Percentiles rank a stretch among this genome's conserved stretches.
Evolutionary conservation across 2,329 filamentous ascomycete species (phyloP).

Genomic region (Diaporthe vexans): DNA sequence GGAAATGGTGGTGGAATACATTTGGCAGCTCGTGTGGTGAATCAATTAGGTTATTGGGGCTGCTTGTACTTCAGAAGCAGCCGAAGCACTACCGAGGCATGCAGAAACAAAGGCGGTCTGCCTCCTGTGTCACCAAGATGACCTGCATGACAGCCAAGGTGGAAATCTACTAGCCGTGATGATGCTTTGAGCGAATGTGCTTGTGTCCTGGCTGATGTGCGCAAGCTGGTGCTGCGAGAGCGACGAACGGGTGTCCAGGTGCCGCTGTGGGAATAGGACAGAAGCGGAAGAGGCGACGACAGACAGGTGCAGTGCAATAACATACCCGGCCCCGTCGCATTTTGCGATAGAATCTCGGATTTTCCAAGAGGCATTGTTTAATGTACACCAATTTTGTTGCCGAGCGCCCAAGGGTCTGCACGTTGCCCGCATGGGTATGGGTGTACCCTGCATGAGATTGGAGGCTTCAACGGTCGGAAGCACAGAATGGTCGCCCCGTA

Average conservation of each 20-base stretch:
- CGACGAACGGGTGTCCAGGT: neutral
- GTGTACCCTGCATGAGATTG: conserved; percentile 23
- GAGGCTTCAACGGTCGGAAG: conserved; percentile 34
- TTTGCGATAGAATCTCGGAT: neutral
- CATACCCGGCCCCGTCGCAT: neutral
- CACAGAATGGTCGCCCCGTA: conserved; percentile 12
- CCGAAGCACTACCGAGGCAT: conserved; percentile 25
- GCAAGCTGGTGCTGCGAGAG: neutral
- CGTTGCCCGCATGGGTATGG: conserved; percentile 31
- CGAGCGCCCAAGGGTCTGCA: conserved; percentile 6
- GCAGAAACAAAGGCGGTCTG: neutral
- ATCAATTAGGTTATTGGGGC: neutral
- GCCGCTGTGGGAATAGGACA: neutral
- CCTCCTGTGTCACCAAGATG: neutral
- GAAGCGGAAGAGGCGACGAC: neutral
- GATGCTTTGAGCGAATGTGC: neutral
- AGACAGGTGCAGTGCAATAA: neutral
- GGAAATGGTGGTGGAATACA: neutral
- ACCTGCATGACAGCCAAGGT: conserved; percentile 7
- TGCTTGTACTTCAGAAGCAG: conserved; percentile 9
- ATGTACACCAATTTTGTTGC: neutral
- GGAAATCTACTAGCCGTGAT: neutral
- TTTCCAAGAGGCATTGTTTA: neutral
- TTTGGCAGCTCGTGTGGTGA: neutral
- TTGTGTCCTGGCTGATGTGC: neutral